Conservation (phyloP, 2,329 filamentous ascomycete species). For the Biscogniauxia mediterranea region DNA sequence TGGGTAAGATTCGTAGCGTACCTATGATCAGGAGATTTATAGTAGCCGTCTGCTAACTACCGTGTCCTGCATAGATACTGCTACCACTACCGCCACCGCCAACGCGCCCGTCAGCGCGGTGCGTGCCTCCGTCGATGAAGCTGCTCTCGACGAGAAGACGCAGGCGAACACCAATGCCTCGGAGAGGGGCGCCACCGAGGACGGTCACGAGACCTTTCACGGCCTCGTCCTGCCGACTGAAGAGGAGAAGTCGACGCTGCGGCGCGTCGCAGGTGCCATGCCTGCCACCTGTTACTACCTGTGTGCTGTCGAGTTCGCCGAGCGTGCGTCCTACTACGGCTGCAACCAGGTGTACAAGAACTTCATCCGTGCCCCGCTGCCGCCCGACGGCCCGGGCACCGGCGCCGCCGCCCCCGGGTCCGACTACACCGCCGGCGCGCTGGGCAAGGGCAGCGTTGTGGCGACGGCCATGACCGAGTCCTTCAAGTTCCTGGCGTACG, state of each 20-base stretch:
- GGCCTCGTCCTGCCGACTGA: conserved; percentile 41
- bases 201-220: conserved; percentile 29
- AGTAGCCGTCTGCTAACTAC: neutral
- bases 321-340: conserved; percentile 52
- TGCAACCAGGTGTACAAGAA: conserved; percentile 50
- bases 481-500: conserved; percentile 47
- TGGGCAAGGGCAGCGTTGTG: conserved; percentile 47
- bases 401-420: conserved; percentile 30
- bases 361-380: conserved; percentile 52
- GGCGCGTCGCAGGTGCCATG: conserved; percentile 45
- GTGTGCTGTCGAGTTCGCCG: conserved; percentile 50
- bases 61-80: conserved; percentile 14
- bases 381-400: conserved; percentile 34
- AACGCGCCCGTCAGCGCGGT: conserved; percentile 19
- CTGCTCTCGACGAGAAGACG: conserved; percentile 17
- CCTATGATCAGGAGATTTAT: neutral
- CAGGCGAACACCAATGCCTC: conserved; percentile 5
- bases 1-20: neutral
- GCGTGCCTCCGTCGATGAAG: conserved; percentile 23
- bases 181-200: conserved; percentile 14
- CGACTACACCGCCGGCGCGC: conserved; percentile 44
- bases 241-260: conserved; percentile 44
- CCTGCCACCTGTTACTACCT: conserved; percentile 43
- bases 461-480: conserved; percentile 45
- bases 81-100: conserved; percentile 21